Base-by-base conservation (phyloP, 2,329 filamentous ascomycete genomes). In the Colletotrichum caudatum region DNA sequence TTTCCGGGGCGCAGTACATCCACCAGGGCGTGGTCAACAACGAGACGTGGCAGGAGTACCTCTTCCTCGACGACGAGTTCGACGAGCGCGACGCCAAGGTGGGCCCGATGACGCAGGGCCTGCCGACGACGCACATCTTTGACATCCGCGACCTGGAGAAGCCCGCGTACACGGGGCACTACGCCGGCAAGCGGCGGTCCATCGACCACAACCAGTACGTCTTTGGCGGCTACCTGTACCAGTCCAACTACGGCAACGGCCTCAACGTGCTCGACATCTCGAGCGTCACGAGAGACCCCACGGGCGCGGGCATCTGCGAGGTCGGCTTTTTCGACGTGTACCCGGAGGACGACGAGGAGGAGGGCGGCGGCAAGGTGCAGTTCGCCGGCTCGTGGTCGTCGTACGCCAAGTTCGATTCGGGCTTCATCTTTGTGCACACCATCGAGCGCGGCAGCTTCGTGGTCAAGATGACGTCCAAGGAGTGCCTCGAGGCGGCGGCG, bases 1-100 rank as follows among this genome's bases (percentile, higher is more conserved):
- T 88, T 77, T 81, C 84, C 9, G 87, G 87, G 46, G 75, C 73
- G 33, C 76, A 83, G 23, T 89, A 89, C 80, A 87, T 86, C 2
- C 87, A 89, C 77, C 87, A 89, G 76, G 87, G 87, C 61, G 85
- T 83, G 78, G 80, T 88, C 14, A 81, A 86, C 66, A 82, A 86
- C 76, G 77, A 79, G 33, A 77, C 80, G 48, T 83, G 78, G 77
- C 82, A 84, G 66, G 79, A 82, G 53, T 80, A 74, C 63, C 79
- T 87, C 20, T 78, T 87, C 51, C 74, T 85, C 20, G 85, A 87
- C 74, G 85, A 87, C 74, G 85, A 87, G 74, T 81, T 84, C 63
- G 85, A 88, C 75, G 86, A 88, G 76, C 75, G 78, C 8, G 78
- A 84, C 41, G 74, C 74, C n/a, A 78, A 79, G 20, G 79, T 80